Evolutionary conservation across 2,329 filamentous ascomycete species (phyloP).

Genomic region (Gremmenia infestans): DNA sequence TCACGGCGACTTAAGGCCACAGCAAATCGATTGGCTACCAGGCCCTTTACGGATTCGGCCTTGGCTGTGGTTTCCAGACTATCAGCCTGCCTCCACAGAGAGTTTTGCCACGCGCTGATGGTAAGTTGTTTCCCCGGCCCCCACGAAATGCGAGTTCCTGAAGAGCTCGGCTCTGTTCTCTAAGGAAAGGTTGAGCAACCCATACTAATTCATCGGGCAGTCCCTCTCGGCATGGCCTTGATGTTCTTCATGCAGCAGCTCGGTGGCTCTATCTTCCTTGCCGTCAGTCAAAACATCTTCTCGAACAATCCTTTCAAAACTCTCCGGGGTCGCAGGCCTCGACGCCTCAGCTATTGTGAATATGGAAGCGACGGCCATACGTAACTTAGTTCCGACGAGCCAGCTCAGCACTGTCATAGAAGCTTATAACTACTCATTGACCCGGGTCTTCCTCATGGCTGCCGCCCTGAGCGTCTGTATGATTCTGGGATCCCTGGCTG

Average conservation of each 20-base stretch:
- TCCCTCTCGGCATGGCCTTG: too few relatives aligned
- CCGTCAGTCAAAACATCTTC: conserved; percentile 46
- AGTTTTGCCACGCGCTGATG: too few relatives aligned
- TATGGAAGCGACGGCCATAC: conserved; percentile 54
- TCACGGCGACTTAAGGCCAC: too few relatives aligned
- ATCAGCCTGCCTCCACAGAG: too few relatives aligned
- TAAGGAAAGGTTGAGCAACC: too few relatives aligned
- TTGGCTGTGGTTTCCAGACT: too few relatives aligned
- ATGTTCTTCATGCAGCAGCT: conserved; percentile 48
- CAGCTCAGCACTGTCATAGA: conserved; percentile 47
- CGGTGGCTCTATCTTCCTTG: conserved; percentile 51
- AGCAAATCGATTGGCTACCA: too few relatives aligned
- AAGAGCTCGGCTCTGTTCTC: too few relatives aligned
- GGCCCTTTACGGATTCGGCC: too few relatives aligned
- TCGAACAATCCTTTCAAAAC: conserved; percentile 14
- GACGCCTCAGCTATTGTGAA: conserved; percentile 38
- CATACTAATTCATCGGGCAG: too few relatives aligned
- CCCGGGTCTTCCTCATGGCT: conserved; percentile 48
- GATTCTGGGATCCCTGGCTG: conserved; percentile 42
- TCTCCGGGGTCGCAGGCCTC: conserved; percentile 10
- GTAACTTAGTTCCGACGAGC: conserved; percentile 43
- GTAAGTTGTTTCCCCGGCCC: too few relatives aligned
- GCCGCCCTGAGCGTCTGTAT: conserved; percentile 42
- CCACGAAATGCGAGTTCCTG: too few relatives aligned
- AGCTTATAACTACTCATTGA: conserved; percentile 53